Evolutionary conservation across 495 filamentous ascomycete species (phyloP).

Genomic region (Aspergillus steynii): DNA sequence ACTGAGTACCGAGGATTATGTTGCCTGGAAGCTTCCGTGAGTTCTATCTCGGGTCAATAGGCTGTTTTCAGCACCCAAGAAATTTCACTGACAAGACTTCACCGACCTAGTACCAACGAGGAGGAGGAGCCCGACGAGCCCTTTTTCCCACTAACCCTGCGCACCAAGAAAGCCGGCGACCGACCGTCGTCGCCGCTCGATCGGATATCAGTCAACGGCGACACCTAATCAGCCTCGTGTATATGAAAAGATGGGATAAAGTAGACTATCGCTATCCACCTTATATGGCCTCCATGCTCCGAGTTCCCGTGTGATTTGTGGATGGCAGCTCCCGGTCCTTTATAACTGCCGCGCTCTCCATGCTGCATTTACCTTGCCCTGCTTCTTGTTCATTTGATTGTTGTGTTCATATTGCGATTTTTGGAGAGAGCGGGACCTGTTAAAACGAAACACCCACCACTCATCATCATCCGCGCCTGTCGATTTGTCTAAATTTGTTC

Average conservation of each 20-base stretch:
- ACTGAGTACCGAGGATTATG: conserved; percentile 93
- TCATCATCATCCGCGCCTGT: background rate
- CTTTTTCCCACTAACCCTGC: conserved; percentile 83
- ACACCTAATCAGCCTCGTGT: conserved; percentile 6
- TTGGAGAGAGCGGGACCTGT: background rate
- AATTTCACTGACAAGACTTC: background rate
- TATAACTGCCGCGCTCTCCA: background rate
- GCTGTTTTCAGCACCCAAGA: background rate
- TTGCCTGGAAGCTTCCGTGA: conserved; percentile 97
- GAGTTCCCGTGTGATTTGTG: background rate
- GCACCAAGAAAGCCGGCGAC: conserved; percentile 42
- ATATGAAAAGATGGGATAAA: background rate
- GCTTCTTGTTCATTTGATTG: background rate
- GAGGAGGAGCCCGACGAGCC: conserved; percentile 96
- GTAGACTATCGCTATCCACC: background rate
- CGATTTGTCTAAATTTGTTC: background rate
- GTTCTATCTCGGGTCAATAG: conserved; percentile 36
- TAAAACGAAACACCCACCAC: background rate
- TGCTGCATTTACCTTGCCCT: background rate
- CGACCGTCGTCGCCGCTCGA: conserved; percentile 44
- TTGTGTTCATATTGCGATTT: background rate
- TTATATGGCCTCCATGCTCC: background rate
- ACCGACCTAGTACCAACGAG: conserved; percentile 58
- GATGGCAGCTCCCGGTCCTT: background rate
- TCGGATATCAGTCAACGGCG: conserved; percentile 40